These are phyloP conservation scores for Sporothrix pseudoabietina DNA, from an alignment of 2,329 filamentous ascomycete genomes.

Conservation along the genomic window DNA sequence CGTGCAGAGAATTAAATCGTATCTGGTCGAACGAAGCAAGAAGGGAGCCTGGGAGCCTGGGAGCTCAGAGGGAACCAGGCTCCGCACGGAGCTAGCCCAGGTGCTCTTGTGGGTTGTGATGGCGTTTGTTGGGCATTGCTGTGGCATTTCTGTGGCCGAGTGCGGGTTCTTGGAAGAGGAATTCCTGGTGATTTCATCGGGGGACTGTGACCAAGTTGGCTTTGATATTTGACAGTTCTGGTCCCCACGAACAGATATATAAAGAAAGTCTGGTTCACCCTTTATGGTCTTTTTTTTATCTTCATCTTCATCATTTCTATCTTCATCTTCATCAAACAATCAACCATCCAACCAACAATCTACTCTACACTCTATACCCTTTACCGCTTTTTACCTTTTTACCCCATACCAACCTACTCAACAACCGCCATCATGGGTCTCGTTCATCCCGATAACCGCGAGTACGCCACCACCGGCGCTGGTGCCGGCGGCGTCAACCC, in stretches of 20 bases:
- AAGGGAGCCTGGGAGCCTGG: background rate
- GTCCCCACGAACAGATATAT: constrained; percentile 2
- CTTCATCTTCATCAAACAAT: background rate
- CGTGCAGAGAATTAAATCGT: background rate
- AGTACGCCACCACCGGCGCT: background rate
- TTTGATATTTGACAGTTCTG: background rate
- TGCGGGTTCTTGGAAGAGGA: background rate
- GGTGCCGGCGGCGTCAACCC: constrained; percentile 21
- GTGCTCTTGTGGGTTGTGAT: too few relatives aligned
- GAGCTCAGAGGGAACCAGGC: background rate
- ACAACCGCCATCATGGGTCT: constrained; percentile 28
- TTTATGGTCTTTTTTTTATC: background rate
- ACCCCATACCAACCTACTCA: background rate
- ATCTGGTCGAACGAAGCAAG: constrained; percentile 10
- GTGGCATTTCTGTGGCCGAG: too few relatives aligned
- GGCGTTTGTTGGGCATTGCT: background rate
- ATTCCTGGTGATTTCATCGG: constrained; percentile 21
- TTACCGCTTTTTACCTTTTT: background rate
- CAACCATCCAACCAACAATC: background rate
- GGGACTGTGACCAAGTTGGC: background rate
- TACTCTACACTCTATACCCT: too few relatives aligned
- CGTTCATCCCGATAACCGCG: constrained; percentile 28
- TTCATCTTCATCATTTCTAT: background rate
- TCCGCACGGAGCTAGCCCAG: background rate
- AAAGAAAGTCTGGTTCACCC: background rate